phyloP scores from a whole-genome alignment of 768 basidiomycete genomes.

The Gloeophyllum trabeum region DNA sequence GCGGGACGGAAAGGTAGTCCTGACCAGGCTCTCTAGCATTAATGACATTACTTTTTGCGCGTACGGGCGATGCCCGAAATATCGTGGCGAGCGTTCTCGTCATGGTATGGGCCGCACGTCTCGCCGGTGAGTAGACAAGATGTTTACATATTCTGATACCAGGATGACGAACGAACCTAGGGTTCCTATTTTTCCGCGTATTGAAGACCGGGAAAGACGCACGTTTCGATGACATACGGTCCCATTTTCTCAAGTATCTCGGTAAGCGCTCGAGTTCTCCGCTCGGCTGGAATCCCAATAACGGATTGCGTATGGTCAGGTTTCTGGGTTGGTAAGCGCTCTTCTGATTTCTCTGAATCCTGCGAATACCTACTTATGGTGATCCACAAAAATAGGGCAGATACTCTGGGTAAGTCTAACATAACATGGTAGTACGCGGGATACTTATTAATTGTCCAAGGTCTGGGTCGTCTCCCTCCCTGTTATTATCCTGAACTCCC shows the following conservation, averaged over 20 bases:
- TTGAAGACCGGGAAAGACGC: slow-evolving; percentile 54
- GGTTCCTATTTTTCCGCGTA: slow-evolving; percentile 61
- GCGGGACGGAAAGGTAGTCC: background rate
- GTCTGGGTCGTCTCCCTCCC: slow-evolving; percentile 57
- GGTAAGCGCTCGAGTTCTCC: slow-evolving; percentile 20
- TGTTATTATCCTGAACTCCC: slow-evolving; percentile 56
- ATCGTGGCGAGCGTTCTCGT: slow-evolving; percentile 45
- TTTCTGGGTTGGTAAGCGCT: slow-evolving; percentile 40
- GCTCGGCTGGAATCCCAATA: no score
- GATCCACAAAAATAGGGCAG: slow-evolving; percentile 32
- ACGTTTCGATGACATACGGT: slow-evolving; percentile 57
- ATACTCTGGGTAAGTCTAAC: slow-evolving; percentile 63
- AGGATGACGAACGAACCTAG: no score
- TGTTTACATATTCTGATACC: background rate
- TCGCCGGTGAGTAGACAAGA: slow-evolving; percentile 29
- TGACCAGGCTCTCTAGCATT: slow-evolving; percentile 26
- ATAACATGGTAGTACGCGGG: no score
- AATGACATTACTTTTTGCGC: slow-evolving; percentile 49
- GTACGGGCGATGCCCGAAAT: slow-evolving; percentile 48
- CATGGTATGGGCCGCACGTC: slow-evolving; percentile 55
- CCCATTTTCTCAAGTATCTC: slow-evolving; percentile 54
- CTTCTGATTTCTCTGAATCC: background rate
- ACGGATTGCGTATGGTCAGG: slow-evolving; percentile 20
- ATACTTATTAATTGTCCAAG: no score
- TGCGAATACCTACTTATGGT: background rate